Evolutionary conservation across 2,329 filamentous ascomycete genomes (phyloP).

Genomic region (Fusarium redolens): DNA sequence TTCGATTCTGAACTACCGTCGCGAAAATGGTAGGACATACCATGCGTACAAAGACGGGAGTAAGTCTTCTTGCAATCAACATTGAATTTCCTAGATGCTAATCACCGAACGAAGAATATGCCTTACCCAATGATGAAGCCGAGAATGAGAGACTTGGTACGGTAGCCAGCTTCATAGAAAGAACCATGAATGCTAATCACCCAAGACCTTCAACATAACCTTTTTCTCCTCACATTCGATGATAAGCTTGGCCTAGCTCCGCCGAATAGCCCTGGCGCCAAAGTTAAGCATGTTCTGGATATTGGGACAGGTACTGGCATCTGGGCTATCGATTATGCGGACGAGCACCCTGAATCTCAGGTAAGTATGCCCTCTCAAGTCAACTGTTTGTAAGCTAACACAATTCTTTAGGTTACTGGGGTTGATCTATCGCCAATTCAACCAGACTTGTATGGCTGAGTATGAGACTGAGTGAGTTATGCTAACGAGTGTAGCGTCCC

Average conservation of each 20-base stretch:
- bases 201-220: constrained; percentile 33
- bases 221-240: constrained; percentile 26
- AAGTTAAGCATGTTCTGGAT: constrained; percentile 27
- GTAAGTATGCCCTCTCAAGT: neutral
- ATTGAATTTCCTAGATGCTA: fast-evolving
- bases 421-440: constrained; percentile 34
- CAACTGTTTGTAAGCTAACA: fast-evolving
- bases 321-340: constrained; percentile 36
- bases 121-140: constrained; percentile 32
- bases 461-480: fast-evolving
- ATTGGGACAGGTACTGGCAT: constrained; percentile 38
- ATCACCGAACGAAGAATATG: constrained; percentile 10
- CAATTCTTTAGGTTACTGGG: neutral
- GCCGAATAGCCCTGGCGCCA: constrained; percentile 20
- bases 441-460: constrained; percentile 7
- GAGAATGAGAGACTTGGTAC: constrained; percentile 32
- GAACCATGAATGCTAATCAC: neutral
- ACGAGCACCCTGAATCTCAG: constrained; percentile 25
- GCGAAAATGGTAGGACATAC: constrained; percentile 18
- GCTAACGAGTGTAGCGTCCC: constrained; percentile 6
- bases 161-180: fast-evolving
- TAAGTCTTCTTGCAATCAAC: neutral
- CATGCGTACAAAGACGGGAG: constrained; percentile 21
- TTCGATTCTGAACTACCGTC: constrained; percentile 14
- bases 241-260: constrained; percentile 29